phyloP scores from a whole-genome alignment of 805 yeast genomes.

The Blastobotrys americana region DNA sequence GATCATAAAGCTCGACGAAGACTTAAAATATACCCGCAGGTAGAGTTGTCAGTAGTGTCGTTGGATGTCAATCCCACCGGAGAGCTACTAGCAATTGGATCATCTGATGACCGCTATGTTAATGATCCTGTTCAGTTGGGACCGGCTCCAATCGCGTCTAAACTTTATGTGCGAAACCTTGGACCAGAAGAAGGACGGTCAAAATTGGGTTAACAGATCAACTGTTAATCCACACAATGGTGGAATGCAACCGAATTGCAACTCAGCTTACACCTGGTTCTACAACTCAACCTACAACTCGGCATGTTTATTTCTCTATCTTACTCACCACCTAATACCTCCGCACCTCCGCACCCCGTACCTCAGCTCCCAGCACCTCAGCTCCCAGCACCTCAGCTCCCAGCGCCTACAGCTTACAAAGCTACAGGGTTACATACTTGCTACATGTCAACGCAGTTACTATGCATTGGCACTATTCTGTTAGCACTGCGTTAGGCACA shows the following conservation, averaged over 20 bases:
- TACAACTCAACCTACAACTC: no score
- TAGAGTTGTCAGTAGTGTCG: constrained; percentile 36
- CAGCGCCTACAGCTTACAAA: no score
- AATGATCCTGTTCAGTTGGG: constrained; percentile 20
- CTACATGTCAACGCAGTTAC: no score
- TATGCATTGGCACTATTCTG: no score
- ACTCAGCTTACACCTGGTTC: no score
- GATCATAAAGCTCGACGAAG: constrained; percentile 40
- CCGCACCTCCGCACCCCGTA: no score
- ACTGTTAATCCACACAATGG: background rate
- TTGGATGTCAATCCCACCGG: constrained; percentile 32
- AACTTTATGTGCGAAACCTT: background rate
- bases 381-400: no score
- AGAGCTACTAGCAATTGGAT: constrained; percentile 37
- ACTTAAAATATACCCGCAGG: constrained; percentile 35
- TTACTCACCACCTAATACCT: no score
- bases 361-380: no score
- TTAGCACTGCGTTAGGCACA: no score
- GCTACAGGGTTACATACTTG: no score
- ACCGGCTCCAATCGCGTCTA: background rate
- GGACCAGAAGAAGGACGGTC: background rate
- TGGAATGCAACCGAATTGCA: background rate
- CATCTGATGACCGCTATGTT: constrained; percentile 45
- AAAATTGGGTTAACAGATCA: background rate
- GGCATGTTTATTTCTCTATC: no score